Evolutionary conservation across 1,139 yeast species (phyloP), one percentile per base, ranked within the genome.

Genomic region (Pichia sp.): DNA sequence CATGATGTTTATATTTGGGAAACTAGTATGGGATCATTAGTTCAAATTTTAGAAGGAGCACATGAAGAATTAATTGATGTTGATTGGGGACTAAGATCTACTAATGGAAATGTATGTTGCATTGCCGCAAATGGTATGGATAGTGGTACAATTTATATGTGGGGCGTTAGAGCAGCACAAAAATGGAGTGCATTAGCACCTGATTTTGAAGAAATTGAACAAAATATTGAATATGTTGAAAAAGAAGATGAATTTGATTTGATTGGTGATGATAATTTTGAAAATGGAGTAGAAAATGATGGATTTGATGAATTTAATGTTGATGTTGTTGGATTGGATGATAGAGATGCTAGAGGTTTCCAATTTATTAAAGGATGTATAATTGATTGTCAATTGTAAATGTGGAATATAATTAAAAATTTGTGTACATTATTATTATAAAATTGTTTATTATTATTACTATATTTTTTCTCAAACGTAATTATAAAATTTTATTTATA

Each of bases 101-200:
- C 34, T 5, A 45, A 45, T 33, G 45, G 47, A 23, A 41, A 38
- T 36, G 42, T 44, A 4, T 86, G 95, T 59, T 69, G 76, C 48
- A 79, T 89, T 31, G 86, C 84, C 9, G 84, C 95, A n/a, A 84
- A 87, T 16, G 96, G 97, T 0, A 65, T 86, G 38, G 97, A 89
- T 55, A 74, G 86, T 29, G 97, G 97, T 1, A 70, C 77, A 22
- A 73, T 89, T 1, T 88, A 86, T 57, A 60, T 85, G 37, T 91
- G 96, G 96, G 78, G 84, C 42, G 75, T 86, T 15, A 76, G 76
- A 34, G 77, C 85, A 30, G 94, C 95, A 1, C 96, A 88, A 55
- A 84, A 86, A 62, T 89, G 98, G 98, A 83, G 95, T 61, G 95
- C 96, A 0, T 68, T 89, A 51, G 97, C 97, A 0, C 97, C 97